phyloP scores from a whole-genome alignment of 768 basidiomycete genomes.

The Suillus brevipes region DNA sequence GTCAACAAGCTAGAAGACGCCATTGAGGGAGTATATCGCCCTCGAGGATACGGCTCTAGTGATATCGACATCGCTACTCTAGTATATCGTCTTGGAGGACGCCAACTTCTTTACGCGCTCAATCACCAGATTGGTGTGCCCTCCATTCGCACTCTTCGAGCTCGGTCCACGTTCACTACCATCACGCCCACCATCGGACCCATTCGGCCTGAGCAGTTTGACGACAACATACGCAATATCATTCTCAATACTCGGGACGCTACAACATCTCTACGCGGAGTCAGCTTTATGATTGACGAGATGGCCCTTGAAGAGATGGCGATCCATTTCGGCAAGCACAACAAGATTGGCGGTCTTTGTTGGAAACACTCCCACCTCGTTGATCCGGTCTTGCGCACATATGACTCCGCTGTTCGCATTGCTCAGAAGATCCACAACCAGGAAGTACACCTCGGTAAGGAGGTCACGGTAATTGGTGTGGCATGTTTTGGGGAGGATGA shows the following conservation, averaged over 20 bases:
- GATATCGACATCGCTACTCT: conserved; percentile 14
- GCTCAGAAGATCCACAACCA: background rate
- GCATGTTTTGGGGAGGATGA: conserved; percentile 4
- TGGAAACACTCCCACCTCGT: conserved; percentile 4
- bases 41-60: background rate
- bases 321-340: conserved; percentile 2
- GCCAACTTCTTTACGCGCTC: conserved; percentile 13
- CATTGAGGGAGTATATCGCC: conserved; percentile 3
- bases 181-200: conserved; percentile 11
- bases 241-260: background rate
- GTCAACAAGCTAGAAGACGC: conserved; percentile 11
- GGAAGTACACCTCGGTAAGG: conserved; percentile 12
- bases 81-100: conserved; percentile 13
- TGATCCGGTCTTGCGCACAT: background rate
- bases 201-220: background rate
- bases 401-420: background rate
- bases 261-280: background rate
- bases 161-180: conserved; percentile 1
- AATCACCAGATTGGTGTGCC: conserved; percentile 14
- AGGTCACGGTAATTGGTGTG: conserved; percentile 14
- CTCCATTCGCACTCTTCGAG: conserved; percentile 15
- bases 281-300: conserved; percentile 16
- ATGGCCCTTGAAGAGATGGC: conserved; percentile 16
- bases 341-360: conserved; percentile 15
- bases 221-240: background rate